phyloP scores from a whole-genome alignment of 2,329 filamentous ascomycete genomes.

The Aspergillus fijiensis region DNA sequence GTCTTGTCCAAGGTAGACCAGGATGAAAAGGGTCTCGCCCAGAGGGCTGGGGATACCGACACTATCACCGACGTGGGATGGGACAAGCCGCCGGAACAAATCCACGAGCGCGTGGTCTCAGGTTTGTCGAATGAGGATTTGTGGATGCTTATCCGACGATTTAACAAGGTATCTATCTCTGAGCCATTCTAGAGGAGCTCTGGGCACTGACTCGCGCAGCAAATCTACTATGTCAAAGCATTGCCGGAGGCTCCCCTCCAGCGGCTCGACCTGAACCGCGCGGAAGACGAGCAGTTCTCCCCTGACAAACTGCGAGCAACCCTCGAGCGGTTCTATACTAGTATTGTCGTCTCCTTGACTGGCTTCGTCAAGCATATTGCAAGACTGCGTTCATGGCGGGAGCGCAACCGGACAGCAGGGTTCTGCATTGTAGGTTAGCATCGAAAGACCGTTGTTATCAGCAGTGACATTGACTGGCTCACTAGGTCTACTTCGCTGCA shows the following conservation, averaged over 20 bases:
- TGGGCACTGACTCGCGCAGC: slow-evolving; percentile 41
- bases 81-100: slow-evolving; percentile 8
- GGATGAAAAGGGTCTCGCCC: slow-evolving; percentile 20
- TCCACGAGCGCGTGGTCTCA: slow-evolving; percentile 15
- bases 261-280: slow-evolving; percentile 74
- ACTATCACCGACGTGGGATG: slow-evolving; percentile 18
- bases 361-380: slow-evolving; percentile 71
- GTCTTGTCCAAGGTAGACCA: slow-evolving; percentile 15
- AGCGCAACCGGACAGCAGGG: slow-evolving; percentile 64
- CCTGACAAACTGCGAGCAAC: slow-evolving; percentile 79
- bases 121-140: slow-evolving; percentile 63
- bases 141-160: slow-evolving; percentile 69
- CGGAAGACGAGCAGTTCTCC: slow-evolving; percentile 79
- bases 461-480: background rate
- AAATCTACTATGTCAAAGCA: slow-evolving; percentile 71
- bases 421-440: slow-evolving; percentile 57
- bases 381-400: slow-evolving; percentile 75
- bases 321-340: slow-evolving; percentile 79
- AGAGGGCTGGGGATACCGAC: slow-evolving; percentile 15
- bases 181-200: background rate
- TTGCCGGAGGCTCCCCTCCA: slow-evolving; percentile 61
- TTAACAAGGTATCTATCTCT: slow-evolving; percentile 61
- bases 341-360: slow-evolving; percentile 67
- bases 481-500: slow-evolving; percentile 58
- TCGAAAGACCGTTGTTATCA: background rate